Conservation (phyloP, 352 stramenopile species). For the Phytopythium oedochilum region DNA sequence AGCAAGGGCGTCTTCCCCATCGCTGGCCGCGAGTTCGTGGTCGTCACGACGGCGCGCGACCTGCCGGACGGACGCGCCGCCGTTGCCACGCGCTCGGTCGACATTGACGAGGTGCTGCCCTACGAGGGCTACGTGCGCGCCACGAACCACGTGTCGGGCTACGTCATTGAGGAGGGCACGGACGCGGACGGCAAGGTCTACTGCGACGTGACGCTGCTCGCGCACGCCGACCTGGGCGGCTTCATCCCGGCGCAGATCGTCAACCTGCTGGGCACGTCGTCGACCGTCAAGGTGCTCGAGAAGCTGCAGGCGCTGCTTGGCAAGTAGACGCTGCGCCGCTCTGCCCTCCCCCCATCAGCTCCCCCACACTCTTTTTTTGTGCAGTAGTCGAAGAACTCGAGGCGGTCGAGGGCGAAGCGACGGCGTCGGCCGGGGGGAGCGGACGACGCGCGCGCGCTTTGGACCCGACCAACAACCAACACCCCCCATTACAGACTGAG, state of each 20-base stretch:
- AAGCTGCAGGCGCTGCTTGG: slow-evolving; percentile 50
- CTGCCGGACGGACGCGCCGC: slow-evolving; percentile 48
- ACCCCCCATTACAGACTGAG: background rate
- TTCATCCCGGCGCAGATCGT: slow-evolving; percentile 76
- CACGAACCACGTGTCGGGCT: slow-evolving; percentile 68
- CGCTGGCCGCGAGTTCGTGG: slow-evolving; percentile 63
- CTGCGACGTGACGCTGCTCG: slow-evolving; percentile 71
- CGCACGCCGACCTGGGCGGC: slow-evolving; percentile 70
- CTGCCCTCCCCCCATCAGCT: background rate
- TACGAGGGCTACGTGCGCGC: slow-evolving; percentile 63
- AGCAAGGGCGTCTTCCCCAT: slow-evolving; percentile 81
- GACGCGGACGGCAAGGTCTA: slow-evolving; percentile 38
- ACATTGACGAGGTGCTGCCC: slow-evolving; percentile 33
- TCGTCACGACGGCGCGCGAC: slow-evolving; percentile 55
- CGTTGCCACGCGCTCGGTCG: slow-evolving; percentile 66
- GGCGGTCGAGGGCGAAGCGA: no score
- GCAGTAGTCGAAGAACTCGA: slow-evolving; percentile 1
- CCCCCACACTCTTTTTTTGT: background rate
- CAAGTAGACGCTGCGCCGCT: slow-evolving; percentile 15
- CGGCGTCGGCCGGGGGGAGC: no score
- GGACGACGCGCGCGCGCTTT: no score
- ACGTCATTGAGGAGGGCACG: slow-evolving; percentile 65
- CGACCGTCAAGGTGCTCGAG: slow-evolving; percentile 76
- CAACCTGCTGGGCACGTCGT: slow-evolving; percentile 83
- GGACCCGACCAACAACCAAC: no score